These are phyloP conservation scores for Taphrina wiesneri DNA, from an alignment of 1,139 yeast species.

Conservation along the genomic window DNA sequence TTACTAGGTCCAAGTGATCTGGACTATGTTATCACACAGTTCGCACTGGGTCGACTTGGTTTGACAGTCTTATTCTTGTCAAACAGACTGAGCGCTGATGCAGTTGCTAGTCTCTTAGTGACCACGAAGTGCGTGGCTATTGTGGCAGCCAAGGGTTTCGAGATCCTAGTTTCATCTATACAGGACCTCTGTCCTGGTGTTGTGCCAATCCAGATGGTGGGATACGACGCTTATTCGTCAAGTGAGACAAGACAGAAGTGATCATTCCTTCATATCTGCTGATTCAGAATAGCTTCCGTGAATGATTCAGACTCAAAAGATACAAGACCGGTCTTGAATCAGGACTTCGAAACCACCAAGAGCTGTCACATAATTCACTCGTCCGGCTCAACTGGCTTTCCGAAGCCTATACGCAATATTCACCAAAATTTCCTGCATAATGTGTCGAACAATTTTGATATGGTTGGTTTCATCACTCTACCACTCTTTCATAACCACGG, in stretches of 20 bases:
- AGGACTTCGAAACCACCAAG: neutral
- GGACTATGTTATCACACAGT: constrained; percentile 2
- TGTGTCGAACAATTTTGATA: neutral
- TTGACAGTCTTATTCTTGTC: neutral
- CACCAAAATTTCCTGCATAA: constrained; percentile 1
- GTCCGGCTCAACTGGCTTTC: constrained; percentile 3
- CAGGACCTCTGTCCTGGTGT: neutral
- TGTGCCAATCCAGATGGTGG: neutral
- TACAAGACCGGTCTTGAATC: neutral
- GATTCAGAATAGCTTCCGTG: neutral
- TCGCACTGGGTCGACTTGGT: neutral
- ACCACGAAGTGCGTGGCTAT: neutral
- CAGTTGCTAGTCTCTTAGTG: neutral
- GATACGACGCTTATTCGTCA: neutral
- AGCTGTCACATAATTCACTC: constrained; percentile 1
- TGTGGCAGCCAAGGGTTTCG: neutral
- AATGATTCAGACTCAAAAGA: neutral
- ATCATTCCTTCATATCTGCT: no score
- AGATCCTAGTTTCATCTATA: neutral
- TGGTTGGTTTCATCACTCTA: neutral
- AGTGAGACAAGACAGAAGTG: neutral
- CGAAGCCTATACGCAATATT: neutral
- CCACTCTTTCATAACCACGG: constrained; percentile 8
- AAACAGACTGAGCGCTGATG: neutral
- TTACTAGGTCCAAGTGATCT: neutral